These are phyloP conservation scores for Fusarium kyushuense DNA, from an alignment of 2,329 filamentous ascomycete genomes.

Conservation along the genomic window DNA sequence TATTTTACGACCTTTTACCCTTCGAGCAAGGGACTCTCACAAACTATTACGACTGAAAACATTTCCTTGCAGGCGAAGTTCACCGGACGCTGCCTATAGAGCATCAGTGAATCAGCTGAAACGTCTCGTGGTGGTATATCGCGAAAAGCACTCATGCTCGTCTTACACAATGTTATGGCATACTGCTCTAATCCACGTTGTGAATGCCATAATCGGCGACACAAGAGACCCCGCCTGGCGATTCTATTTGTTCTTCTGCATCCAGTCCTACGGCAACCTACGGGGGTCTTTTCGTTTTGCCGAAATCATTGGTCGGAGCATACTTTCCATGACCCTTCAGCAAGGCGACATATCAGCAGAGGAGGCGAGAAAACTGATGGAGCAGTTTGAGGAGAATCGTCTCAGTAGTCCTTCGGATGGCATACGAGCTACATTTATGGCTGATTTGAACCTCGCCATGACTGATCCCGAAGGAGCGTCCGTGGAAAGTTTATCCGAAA, in stretches of 20 bases:
- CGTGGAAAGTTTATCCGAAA: conserved; percentile 51
- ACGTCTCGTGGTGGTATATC: conserved; percentile 53
- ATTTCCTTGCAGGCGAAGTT: conserved; percentile 47
- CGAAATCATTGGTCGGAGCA: conserved; percentile 50
- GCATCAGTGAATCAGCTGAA: conserved; percentile 56
- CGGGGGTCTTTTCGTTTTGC: conserved; percentile 53
- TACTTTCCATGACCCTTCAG: conserved; percentile 54
- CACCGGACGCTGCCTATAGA: conserved; percentile 49
- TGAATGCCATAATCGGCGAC: conserved; percentile 53
- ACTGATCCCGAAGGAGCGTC: conserved; percentile 51
- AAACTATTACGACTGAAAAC: conserved; percentile 40
- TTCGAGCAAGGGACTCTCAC: not conserved
- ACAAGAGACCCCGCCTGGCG: conserved; percentile 49
- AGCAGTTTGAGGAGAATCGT: conserved; percentile 46
- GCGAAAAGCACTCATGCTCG: conserved; percentile 50
- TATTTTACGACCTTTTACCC: conserved; percentile 49
- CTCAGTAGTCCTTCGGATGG: conserved; percentile 36
- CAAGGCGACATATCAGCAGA: conserved; percentile 48
- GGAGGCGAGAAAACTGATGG: conserved; percentile 49
- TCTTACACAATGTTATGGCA: conserved; percentile 57
- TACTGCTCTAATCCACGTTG: conserved; percentile 55
- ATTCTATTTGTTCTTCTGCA: conserved; percentile 54
- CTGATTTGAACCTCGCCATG: conserved; percentile 53
- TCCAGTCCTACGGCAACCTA: conserved; percentile 55
- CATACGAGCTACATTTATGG: conserved; percentile 54